Evolutionary conservation across 768 basidiomycete species (phyloP).

Genomic region (Tylopilus balloui): DNA sequence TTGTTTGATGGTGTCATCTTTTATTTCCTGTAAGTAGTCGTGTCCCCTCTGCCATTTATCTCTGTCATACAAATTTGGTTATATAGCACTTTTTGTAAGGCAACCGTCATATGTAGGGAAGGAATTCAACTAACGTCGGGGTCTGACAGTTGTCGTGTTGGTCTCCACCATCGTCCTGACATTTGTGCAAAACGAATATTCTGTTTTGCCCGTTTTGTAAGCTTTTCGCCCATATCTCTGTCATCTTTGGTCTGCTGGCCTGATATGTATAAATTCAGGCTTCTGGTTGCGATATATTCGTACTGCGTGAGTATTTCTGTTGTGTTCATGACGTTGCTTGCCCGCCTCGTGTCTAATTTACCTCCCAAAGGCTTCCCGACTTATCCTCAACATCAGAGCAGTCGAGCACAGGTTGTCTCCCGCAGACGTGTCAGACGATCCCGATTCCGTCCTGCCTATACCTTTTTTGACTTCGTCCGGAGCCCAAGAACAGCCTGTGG

Average conservation of each 20-base stretch:
- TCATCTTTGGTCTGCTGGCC: background rate
- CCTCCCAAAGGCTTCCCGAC: slow-evolving; percentile 15
- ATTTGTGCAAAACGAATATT: slow-evolving; percentile 11
- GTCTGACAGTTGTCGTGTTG: slow-evolving; percentile 11
- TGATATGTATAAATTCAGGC: slow-evolving; percentile 10
- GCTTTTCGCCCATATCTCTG: background rate
- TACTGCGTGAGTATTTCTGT: slow-evolving; percentile 17
- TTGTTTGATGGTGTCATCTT: slow-evolving; percentile 12
- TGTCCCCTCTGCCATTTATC: background rate
- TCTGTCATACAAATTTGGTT: background rate
- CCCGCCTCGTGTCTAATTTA: background rate
- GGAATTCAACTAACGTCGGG: background rate
- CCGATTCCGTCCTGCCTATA: slow-evolving; percentile 1
- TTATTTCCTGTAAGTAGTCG: slow-evolving; percentile 14
- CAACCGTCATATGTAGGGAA: background rate
- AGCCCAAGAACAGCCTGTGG: slow-evolving; percentile 4
- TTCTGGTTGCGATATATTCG: slow-evolving; percentile 15
- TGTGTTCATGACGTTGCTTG: background rate
- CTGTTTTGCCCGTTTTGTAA: slow-evolving; percentile 14
- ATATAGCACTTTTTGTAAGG: slow-evolving; percentile 17
- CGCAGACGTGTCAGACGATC: slow-evolving; percentile 2
- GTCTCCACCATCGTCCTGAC: slow-evolving; percentile 15
- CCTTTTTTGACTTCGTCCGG: background rate
- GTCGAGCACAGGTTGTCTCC: background rate
- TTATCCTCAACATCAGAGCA: slow-evolving; percentile 18